Evolutionary conservation across 2,329 filamentous ascomycete species (phyloP).

Genomic region (Fusarium irregulare): DNA sequence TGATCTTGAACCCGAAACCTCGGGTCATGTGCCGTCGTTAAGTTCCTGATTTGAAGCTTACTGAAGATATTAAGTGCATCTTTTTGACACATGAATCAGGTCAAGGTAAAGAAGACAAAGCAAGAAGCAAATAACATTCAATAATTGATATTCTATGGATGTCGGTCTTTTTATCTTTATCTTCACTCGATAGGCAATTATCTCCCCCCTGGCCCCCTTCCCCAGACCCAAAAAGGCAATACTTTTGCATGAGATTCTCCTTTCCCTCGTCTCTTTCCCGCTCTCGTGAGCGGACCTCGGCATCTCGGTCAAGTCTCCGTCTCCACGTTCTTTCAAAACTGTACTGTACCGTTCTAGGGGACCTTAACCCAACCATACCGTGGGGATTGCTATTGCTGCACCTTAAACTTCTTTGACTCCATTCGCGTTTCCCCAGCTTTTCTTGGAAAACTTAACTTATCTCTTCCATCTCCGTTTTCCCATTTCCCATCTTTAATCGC

Average conservation of each 20-base stretch:
- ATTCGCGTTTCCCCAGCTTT: constrained; percentile 39
- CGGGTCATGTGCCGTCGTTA: constrained; percentile 32
- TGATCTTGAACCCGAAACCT: constrained; percentile 15
- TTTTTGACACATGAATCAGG: background rate
- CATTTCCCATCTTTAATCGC: constrained; percentile 3
- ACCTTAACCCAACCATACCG: background rate
- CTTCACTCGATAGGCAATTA: constrained; percentile 2
- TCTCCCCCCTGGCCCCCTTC: background rate
- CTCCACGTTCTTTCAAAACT: constrained; percentile 31
- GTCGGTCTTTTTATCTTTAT: background rate
- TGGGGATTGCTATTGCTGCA: constrained; percentile 7
- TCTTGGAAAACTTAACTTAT: constrained; percentile 15
- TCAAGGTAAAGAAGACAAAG: background rate
- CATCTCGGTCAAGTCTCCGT: constrained; percentile 47
- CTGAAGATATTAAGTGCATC: background rate
- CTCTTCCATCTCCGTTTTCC: constrained; percentile 16
- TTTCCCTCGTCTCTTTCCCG: constrained; percentile 15
- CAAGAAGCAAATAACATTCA: background rate
- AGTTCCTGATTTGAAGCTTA: background rate
- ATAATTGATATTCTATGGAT: background rate
- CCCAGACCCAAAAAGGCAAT: constrained; percentile 28
- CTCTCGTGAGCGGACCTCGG: constrained; percentile 47
- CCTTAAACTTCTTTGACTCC: constrained; percentile 29
- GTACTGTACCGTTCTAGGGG: constrained; percentile 6
- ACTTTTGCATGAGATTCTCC: constrained; percentile 5